Evolutionary conservation across 2,329 filamentous ascomycete species (phyloP).

Genomic region (Phoma sp.): DNA sequence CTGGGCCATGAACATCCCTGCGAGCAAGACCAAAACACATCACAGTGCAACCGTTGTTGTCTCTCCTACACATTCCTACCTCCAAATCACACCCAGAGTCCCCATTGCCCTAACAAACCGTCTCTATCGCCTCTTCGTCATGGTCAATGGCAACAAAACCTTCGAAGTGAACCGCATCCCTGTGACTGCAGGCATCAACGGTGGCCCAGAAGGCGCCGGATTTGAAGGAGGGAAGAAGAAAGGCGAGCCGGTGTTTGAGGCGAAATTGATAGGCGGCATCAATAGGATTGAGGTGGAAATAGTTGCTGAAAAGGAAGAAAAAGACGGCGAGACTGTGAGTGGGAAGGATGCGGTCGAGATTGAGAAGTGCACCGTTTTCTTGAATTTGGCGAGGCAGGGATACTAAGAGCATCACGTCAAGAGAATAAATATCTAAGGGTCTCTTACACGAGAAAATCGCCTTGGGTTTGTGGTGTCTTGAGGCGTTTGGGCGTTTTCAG

Average conservation of each 20-base stretch:
- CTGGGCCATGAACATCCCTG: conserved; percentile 68
- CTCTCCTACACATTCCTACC: conserved; percentile 69
- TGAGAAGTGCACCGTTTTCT: conserved; percentile 78
- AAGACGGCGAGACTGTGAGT: conserved; percentile 28
- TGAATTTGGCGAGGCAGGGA: conserved; percentile 65
- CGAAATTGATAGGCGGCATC: conserved; percentile 71
- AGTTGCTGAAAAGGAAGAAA: conserved; percentile 66
- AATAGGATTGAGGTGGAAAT: conserved; percentile 82
- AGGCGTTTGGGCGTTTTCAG: conserved; percentile 9
- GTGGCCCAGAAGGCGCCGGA: conserved; percentile 25
- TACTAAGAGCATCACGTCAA: conserved; percentile 20
- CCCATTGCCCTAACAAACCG: conserved; percentile 68
- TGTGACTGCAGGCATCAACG: conserved; percentile 45
- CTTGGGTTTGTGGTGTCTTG: neutral
- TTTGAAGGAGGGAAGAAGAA: conserved; percentile 50
- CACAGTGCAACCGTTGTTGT: conserved; percentile 77
- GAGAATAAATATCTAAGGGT: neutral
- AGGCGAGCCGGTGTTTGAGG: conserved; percentile 76
- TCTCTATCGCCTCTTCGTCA: conserved; percentile 78
- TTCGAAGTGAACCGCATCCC: conserved; percentile 65
- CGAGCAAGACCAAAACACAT: conserved; percentile 69
- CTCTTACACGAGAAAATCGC: neutral
- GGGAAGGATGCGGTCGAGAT: conserved; percentile 68
- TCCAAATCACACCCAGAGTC: conserved; percentile 74
- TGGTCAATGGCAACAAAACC: conserved; percentile 68